Evolutionary conservation across 163 green algal genomes (phyloP), one percentile per base, ranked within the genome.

Genomic region (Dunaliella salina): DNA sequence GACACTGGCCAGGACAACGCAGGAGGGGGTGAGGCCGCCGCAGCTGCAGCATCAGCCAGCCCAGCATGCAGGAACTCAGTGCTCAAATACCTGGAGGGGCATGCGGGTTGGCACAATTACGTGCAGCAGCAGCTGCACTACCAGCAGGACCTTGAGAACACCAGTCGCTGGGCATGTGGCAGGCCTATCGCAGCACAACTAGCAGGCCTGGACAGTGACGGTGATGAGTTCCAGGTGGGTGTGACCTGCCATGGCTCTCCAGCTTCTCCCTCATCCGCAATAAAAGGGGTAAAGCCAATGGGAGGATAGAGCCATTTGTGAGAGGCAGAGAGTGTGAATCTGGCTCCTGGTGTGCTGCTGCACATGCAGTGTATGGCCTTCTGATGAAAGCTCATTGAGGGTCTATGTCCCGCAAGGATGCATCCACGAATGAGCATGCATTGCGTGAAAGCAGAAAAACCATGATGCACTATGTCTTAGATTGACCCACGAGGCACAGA

Each of bases 101-200:
- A 88, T 75, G 78, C 80, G 13, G 86, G 83, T 8, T 91, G 89
- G 89, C 79, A 88, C 67, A 33, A 83, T 40, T 91, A 86, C 75
- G 33, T 90, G 33, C 80, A 85, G 26, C 80, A 86, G 46, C 72
- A 87, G 85, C 82, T 90, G 81, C 78, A 89, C 26, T 87, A 87
- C 12, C 86, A 87, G 81, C 86, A 87, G 84, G 87, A 90, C 0
- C 85, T 95, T 84, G 87, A 94, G 67, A 90, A 88, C 50, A 88
- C 92, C 30, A 29, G 35, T 0, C 83, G 84, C 12, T 98, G 96
- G 94, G 81, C 93, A 87, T 98, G 95, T 81, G 95, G 95, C 50
- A 90, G 95, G 80, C 95, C 95, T 18, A 87, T 89, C 11, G 89
- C 89, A 40, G 88, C 83, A 17, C 89, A 92, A 35, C 33, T 91